Base-by-base conservation (phyloP, 176 grass and related monocot genomes). In the Triticum urartu region DNA sequence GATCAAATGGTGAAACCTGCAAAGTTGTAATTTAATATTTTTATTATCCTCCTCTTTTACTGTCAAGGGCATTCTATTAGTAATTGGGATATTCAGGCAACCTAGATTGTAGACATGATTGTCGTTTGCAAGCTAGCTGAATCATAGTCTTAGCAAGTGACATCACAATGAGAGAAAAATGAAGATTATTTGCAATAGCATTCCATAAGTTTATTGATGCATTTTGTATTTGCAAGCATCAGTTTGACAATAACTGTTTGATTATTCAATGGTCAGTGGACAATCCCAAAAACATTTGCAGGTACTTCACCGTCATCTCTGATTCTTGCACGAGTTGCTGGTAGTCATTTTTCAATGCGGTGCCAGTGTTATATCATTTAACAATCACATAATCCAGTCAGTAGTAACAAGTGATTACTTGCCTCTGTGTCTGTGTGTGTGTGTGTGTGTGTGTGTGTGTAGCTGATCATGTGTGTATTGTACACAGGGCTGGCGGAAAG, bases 181-280 rank as follows among this genome's bases (percentile, higher is more conserved):
- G 42, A 42, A 54, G 1, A 69, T 38, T 81, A 3, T n/a, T 70
- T 61, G 21, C 10, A 25, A 13, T 66, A 64, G 9, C 24, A 30
- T 38, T 25, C 82, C 85, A 62, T 25, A 65, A 36, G 28, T 5
- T 59, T n/a, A n/a, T n/a, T n/a, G n/a, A 33, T 63, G 20, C 24
- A 70, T 79, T 75, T 10, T 75, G 64, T 70, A 48, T 67, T 83
- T 91, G 78, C 89, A 98, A 93, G 88, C 91, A 79, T 81, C 84
- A 89, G 72, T 98, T 98, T 76, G 89, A 92, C 68, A 93, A 93
- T 43, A 90, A 77, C 39, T 95, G 93, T 87, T 58, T 95, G 73
- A 81, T 73, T 67, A 26, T 26, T 26, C 26, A 26, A 26, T 26
- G 26, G 1, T 26, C 26, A 26, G 26, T 1, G 26, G 26, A 26